phyloP scores from a whole-genome alignment of 192 early-diverging fungal genomes.

The Coemansia sp. region DNA sequence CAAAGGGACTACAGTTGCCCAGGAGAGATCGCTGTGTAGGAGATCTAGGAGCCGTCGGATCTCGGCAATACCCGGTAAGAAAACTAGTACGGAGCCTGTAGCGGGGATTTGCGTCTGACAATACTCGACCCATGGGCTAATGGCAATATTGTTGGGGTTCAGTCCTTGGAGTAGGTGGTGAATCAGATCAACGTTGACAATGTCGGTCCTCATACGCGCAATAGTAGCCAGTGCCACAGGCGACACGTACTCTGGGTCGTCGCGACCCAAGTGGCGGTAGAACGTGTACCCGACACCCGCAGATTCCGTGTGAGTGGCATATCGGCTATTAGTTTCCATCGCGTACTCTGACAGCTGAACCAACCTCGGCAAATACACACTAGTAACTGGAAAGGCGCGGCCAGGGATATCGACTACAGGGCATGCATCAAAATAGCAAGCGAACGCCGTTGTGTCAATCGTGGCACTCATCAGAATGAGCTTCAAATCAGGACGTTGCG shows the following conservation, averaged over 20 bases:
- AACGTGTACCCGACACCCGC: background rate
- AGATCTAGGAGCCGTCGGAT: constrained; percentile 69
- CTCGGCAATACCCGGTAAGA: constrained; percentile 70
- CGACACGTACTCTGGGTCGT: constrained; percentile 13
- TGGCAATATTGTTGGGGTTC: constrained; percentile 39
- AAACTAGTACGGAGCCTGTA: constrained; percentile 65
- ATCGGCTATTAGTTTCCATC: constrained; percentile 6
- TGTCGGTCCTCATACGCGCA: constrained; percentile 38
- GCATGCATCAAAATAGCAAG: constrained; percentile 69
- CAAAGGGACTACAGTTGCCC: constrained; percentile 59
- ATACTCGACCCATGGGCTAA: constrained; percentile 11
- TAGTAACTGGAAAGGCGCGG: constrained; percentile 66
- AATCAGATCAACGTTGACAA: constrained; percentile 65
- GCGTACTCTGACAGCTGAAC: constrained; percentile 18
- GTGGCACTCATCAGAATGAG: constrained; percentile 91
- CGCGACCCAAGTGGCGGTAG: background rate
- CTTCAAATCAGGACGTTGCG: constrained; percentile 56
- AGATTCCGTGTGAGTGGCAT: background rate
- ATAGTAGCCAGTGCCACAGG: constrained; percentile 10
- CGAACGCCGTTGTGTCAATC: constrained; percentile 76
- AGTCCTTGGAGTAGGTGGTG: constrained; percentile 60
- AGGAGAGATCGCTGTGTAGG: constrained; percentile 23
- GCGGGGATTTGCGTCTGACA: constrained; percentile 4
- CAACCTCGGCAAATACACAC: constrained; percentile 47
- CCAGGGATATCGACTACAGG: constrained; percentile 69